These are phyloP conservation scores for Alternaria longipes DNA, from an alignment of 2,329 filamentous ascomycete genomes.

Conservation along the genomic window DNA sequence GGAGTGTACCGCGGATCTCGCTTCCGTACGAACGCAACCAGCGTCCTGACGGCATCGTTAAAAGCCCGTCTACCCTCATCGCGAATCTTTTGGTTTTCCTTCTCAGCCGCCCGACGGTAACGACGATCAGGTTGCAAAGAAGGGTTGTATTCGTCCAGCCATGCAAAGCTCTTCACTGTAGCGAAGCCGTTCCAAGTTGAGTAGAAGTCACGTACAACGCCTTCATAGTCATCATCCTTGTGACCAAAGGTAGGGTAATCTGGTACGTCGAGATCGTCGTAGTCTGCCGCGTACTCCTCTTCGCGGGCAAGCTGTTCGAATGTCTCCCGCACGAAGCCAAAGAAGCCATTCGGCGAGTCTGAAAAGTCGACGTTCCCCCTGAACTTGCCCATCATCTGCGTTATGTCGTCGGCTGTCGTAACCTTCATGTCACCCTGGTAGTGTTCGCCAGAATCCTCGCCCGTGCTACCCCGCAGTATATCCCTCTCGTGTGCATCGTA, in stretches of 20 bases:
- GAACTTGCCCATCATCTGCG: conserved; percentile 81
- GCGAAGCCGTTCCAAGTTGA: conserved; percentile 80
- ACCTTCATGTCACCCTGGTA: conserved; percentile 75
- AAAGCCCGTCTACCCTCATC: conserved; percentile 88
- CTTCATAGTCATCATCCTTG: conserved; percentile 78
- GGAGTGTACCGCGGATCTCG: conserved; percentile 85
- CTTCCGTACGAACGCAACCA: conserved; percentile 89
- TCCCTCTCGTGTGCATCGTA: conserved; percentile 93
- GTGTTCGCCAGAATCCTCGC: conserved; percentile 58
- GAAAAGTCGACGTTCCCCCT: conserved; percentile 80
- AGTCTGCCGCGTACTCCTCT: conserved; percentile 77
- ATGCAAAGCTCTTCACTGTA: conserved; percentile 85
- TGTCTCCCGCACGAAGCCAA: conserved; percentile 76
- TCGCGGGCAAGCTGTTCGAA: conserved; percentile 84
- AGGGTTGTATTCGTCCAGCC: conserved; percentile 85
- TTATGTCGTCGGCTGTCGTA: conserved; percentile 82
- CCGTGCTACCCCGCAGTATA: conserved; percentile 75
- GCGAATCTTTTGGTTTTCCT: conserved; percentile 86
- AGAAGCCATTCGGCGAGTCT: conserved; percentile 85
- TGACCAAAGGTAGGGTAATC: conserved; percentile 86
- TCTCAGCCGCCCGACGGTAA: conserved; percentile 86
- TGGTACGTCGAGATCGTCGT: conserved; percentile 67
- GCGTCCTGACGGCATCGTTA: conserved; percentile 87
- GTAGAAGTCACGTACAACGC: conserved; percentile 83
- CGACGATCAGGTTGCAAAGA: conserved; percentile 88